Percentiles rank a stretch among this genome's conserved stretches.
phyloP scores from a whole-genome alignment of 192 early-diverging fungal species.

The Globomyces pollinis-pini region DNA sequence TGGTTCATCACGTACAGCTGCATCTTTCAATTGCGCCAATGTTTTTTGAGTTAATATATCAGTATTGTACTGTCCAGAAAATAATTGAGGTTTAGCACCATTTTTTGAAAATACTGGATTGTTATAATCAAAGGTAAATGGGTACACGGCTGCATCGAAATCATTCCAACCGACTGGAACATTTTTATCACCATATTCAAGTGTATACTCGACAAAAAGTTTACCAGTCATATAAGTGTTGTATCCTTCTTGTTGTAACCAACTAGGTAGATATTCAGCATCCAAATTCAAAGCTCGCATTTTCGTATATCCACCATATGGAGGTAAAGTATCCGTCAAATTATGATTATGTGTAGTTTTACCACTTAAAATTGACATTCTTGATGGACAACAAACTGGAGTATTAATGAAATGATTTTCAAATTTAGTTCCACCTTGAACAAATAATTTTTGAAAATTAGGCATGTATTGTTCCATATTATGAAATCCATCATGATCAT shows the following conservation, averaged over 20 bases:
- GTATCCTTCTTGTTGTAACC: conserved; percentile 51
- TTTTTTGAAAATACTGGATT: conserved; percentile 52
- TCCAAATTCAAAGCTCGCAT: conserved; percentile 20
- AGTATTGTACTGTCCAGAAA: conserved; percentile 45
- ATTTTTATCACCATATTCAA: conserved; percentile 20
- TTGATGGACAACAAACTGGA: conserved; percentile 56
- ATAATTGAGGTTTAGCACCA: conserved; percentile 37
- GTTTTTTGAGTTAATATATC: conserved; percentile 26
- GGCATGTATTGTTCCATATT: conserved; percentile 56
- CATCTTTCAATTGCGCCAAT: conserved; percentile 5
- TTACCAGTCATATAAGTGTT: conserved; percentile 63
- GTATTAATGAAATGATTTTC: conserved; percentile 56
- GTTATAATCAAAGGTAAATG: conserved; percentile 50
- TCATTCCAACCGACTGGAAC: conserved; percentile 28
- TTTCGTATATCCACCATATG: not conserved
- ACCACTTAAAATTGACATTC: conserved; percentile 47
- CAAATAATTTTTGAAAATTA: conserved; percentile 49
- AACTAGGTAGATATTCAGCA: conserved; percentile 41
- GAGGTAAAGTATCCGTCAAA: conserved; percentile 13
- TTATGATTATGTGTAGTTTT: conserved; percentile 62
- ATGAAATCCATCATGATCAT: conserved; percentile 54
- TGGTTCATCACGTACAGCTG: conserved; percentile 10
- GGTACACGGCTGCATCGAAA: conserved; percentile 37
- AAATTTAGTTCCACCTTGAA: conserved; percentile 50
- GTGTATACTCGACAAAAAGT: conserved; percentile 29